phyloP scores from a whole-genome alignment of 1,284 basidiomycete genomes.

The Sanguinoderma infundibulare region DNA sequence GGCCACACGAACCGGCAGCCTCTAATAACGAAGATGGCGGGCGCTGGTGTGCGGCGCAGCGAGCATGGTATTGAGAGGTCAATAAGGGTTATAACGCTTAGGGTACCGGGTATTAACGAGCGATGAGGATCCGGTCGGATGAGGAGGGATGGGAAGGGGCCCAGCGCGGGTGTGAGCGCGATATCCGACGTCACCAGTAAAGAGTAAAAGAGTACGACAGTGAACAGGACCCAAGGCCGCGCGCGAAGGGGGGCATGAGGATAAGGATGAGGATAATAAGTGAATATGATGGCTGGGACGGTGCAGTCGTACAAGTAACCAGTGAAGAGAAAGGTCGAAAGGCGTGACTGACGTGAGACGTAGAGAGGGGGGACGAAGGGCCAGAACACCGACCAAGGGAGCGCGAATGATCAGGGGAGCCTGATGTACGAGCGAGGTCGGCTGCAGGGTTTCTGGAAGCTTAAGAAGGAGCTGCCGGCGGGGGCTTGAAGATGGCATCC shows the following conservation, averaged over 20 bases:
- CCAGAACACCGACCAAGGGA: background rate
- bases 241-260: background rate
- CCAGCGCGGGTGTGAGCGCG: background rate
- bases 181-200: background rate
- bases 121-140: conserved; percentile 14
- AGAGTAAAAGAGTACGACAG: no score
- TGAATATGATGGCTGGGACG: background rate
- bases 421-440: background rate
- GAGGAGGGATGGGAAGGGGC: background rate
- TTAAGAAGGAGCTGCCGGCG: background rate
- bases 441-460: background rate
- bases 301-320: conserved; percentile 2
- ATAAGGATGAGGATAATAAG: background rate
- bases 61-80: background rate
- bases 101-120: conserved; percentile 28
- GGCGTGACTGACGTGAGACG: background rate
- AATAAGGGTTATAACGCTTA: conserved; percentile 27
- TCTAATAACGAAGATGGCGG: background rate
- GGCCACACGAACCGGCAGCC: background rate
- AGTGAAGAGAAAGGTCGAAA: background rate
- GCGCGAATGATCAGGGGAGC: background rate
- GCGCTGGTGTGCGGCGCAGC: background rate
- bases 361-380: background rate
- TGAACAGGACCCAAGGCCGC: background rate
- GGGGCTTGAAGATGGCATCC: background rate